Evolutionary conservation across 768 basidiomycete species (phyloP), one percentile per base, ranked within the genome.

Genomic region (Daedaleopsis nitida): DNA sequence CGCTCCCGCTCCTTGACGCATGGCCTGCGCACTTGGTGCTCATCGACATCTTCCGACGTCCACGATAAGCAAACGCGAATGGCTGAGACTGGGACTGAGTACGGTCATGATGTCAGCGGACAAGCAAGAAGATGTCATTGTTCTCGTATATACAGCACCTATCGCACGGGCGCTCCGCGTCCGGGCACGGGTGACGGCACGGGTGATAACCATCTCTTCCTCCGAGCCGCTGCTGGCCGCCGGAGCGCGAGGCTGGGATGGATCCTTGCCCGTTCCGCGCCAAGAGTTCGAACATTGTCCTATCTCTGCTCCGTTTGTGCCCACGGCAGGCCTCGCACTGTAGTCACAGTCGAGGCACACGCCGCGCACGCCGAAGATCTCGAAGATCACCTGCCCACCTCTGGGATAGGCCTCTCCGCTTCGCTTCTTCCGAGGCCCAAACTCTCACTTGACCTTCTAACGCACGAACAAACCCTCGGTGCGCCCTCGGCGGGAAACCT

Each of bases 391-490:
- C 49, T 51, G 52, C 14, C 27, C 27, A 47, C 27, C 56, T 42
- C 32, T 37, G 45, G 37, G 52, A 45, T 39, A 51, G 43, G 50
- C 47, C 44, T 52, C 56, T 17, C 54, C 24, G 17, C 43, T 58
- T 44, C 55, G 62, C 62, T 64, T 64, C 62, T 64, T 64, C 62
- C 58, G 58, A 64, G 62, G 62, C 62, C 62, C 51, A 53, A 64
- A 64, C 62, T 58, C 55, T 64, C 52, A 47, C 55, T 32, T 32
- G 27, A n/a, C n/a, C n/a, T 32, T 32, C 27, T 54, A 38, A 48
- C 57, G 54, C 58, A 52, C 61, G 52, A 53, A 37, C 37, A 11
- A 42, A 53, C 52, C 38, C 35, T 53, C 34, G 34, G 52, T 23
- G 16, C 19, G 17, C 50, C 42, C 37, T 52, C 56, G 55, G 57